Evolutionary conservation across 305 asterid genomes (phyloP).

Genomic region (Caryopteris hybrid): DNA sequence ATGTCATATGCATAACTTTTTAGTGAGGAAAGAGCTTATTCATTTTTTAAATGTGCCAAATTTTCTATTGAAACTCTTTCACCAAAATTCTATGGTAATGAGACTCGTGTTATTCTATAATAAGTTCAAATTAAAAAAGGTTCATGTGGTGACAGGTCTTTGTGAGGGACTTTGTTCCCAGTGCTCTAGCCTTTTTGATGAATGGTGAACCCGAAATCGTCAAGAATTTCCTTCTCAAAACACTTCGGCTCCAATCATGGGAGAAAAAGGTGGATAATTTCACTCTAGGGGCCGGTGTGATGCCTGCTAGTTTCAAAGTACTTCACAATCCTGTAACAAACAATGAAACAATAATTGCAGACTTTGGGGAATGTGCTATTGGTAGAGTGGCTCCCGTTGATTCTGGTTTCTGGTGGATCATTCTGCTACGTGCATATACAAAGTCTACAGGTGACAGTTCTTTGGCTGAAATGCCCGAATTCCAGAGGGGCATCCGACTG

Average conservation of each 20-base stretch:
- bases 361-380: constrained; percentile 88
- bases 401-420: constrained; percentile 99
- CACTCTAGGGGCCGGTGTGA: constrained; percentile 84
- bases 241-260: constrained; percentile 86
- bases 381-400: constrained; percentile 98
- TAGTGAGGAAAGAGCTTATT: not conserved
- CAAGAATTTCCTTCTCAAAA: constrained; percentile 75
- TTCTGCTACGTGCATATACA: constrained; percentile 87
- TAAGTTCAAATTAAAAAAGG: not conserved
- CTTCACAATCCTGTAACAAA: constrained; percentile 81
- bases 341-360: constrained; percentile 77
- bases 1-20: too few relatives aligned
- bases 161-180: constrained; percentile 91
- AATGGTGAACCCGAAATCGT: constrained; percentile 94
- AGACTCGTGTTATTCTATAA: too few relatives aligned
- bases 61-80: not conserved
- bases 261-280: constrained; percentile 89
- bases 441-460: constrained; percentile 87
- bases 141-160: constrained; percentile 52
- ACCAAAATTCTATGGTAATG: too few relatives aligned
- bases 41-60: not conserved
- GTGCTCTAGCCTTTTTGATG: constrained; percentile 93
- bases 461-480: constrained; percentile 73
- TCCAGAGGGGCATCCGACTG: constrained; percentile 78
- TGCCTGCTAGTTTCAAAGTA: constrained; percentile 97